Evolutionary conservation across 257 asterid species (phyloP), one percentile per base, ranked within the genome.

Genomic region (Plectranthus barbatus): DNA sequence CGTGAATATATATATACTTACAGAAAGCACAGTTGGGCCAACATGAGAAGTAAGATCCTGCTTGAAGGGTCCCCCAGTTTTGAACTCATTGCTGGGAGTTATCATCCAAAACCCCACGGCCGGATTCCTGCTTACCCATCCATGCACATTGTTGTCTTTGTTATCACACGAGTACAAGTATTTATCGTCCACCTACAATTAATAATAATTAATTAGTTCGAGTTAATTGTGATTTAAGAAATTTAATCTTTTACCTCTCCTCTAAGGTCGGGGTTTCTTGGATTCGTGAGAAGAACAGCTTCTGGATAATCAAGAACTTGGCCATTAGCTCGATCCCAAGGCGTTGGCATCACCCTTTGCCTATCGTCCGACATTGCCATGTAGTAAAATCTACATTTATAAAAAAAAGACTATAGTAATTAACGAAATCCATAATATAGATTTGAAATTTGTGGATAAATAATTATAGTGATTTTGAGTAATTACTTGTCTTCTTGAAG

Each of bases 41-140:
- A 70, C 80, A 64, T 84, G 95, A 40, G 87, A 75, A 24, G 95
- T 87, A 53, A 87, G 88, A 49, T 84, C 94, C 42, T 83, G 88
- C 18, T 80, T 87, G 20, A 76, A 56, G 9, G 95, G 94, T 0
- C 95, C 94, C 0, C 87, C 94, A 0, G 76, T 70, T 0, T 81
- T 79, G 62, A 81, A 83, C 63, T 87, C 93, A 29, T 81, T 75
- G 66, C 85, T 79, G 0, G 95, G 91, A 11, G 83, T 83, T 44
- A 87, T 83, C 83, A 83, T 85, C 95, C 95, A 87, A 66, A 87
- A 45, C 0, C 95, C 93, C 7, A 82, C 31, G 1, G 75, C 42
- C 0, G 67, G 58, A 23, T 77, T 70, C 6, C 14, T 63, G 64
- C 84, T 67, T 9, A 83, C 76, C 81, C 84, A 79, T 4, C 92